phyloP scores from a whole-genome alignment of 2,329 filamentous ascomycete species.

The Arachnomyces sp. region DNA sequence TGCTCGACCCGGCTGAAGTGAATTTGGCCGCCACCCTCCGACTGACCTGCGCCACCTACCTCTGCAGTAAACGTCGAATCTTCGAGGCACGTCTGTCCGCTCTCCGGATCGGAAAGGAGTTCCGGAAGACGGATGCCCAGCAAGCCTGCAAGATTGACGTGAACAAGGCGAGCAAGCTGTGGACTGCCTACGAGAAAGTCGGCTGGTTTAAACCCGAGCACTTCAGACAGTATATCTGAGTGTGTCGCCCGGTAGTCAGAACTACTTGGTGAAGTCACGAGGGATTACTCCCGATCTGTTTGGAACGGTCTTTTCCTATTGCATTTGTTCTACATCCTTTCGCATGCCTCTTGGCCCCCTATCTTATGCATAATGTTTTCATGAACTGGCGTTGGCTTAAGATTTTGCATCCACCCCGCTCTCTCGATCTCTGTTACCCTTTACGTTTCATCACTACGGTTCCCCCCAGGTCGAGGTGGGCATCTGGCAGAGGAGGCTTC shows the following conservation, averaged over 20 bases:
- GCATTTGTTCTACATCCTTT: background rate
- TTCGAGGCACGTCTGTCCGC: slow-evolving; percentile 68
- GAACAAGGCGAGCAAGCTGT: slow-evolving; percentile 91
- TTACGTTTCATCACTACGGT: too few relatives aligned
- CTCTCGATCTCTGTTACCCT: too few relatives aligned
- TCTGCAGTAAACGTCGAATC: slow-evolving; percentile 87
- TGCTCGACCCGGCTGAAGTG: slow-evolving; percentile 72
- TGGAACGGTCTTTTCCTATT: background rate
- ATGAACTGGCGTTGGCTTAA: too few relatives aligned
- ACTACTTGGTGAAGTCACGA: too few relatives aligned
- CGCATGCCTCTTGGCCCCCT: too few relatives aligned
- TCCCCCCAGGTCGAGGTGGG: too few relatives aligned
- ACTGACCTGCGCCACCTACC: slow-evolving; percentile 77
- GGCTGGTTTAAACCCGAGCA: slow-evolving; percentile 63
- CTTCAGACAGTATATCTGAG: slow-evolving; percentile 39
- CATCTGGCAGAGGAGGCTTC: too few relatives aligned
- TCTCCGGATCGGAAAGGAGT: slow-evolving; percentile 63
- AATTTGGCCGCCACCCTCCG: slow-evolving; percentile 68
- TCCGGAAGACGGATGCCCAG: slow-evolving; percentile 90
- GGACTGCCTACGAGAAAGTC: slow-evolving; percentile 79
- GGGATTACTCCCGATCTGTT: background rate
- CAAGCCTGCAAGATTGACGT: slow-evolving; percentile 98
- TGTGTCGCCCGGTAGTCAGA: too few relatives aligned
- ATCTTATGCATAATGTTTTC: too few relatives aligned
- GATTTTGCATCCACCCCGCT: too few relatives aligned